These are phyloP conservation scores for Globisporangium sylvaticum DNA, from an alignment of 352 stramenopile species.

Conservation along the genomic window DNA sequence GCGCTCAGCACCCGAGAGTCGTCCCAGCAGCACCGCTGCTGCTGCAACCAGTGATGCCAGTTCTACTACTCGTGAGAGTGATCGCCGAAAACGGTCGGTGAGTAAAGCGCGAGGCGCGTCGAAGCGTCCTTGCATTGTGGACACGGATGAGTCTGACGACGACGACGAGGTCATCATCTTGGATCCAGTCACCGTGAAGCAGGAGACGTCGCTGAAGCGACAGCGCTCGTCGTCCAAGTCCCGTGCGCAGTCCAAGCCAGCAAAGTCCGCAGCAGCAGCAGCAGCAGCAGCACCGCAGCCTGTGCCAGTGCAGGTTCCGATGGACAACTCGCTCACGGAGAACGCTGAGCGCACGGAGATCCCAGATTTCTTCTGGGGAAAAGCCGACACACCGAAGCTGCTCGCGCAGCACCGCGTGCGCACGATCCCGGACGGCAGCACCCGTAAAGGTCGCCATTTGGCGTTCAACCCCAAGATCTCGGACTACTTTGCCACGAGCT, in stretches of 20 bases:
- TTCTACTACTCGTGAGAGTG: background rate
- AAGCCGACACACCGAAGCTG: conserved; percentile 56
- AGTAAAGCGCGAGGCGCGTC: conserved; percentile 27
- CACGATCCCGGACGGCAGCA: conserved; percentile 56
- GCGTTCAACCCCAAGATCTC: conserved; percentile 72
- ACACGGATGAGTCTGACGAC: conserved; percentile 53
- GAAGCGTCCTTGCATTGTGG: conserved; percentile 58
- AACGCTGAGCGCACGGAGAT: conserved; percentile 22
- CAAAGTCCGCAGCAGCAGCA: conserved; percentile 13
- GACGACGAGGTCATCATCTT: conserved; percentile 54
- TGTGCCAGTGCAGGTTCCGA: conserved; percentile 18
- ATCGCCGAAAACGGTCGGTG: conserved; percentile 26
- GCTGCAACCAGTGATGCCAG: background rate
- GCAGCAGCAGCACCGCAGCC: background rate
- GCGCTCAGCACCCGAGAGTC: background rate
- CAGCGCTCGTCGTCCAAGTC: conserved; percentile 8
- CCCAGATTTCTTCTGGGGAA: conserved; percentile 78
- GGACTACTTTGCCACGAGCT: conserved; percentile 70
- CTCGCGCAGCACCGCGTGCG: conserved; percentile 61
- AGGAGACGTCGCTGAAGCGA: conserved; percentile 9
- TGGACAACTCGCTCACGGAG: conserved; percentile 20
- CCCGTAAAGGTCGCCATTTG: conserved; percentile 66
- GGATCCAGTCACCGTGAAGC: conserved; percentile 38
- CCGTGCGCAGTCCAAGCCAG: background rate
- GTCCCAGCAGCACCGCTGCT: background rate